Evolutionary conservation across 2,329 filamentous ascomycete genomes (phyloP).

Genomic region (Claviceps arundinis): DNA sequence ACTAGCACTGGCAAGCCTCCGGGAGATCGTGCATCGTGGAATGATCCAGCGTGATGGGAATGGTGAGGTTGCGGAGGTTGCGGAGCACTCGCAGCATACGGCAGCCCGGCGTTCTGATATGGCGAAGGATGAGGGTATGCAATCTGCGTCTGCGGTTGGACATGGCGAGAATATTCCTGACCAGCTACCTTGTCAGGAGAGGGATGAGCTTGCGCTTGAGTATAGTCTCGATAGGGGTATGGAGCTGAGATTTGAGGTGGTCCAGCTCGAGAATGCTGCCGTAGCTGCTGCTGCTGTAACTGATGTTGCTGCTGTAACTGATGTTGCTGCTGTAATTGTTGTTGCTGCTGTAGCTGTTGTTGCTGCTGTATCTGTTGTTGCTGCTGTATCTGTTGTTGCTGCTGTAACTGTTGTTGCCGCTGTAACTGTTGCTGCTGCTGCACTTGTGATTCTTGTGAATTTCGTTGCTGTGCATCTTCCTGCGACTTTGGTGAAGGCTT

Average conservation of each 20-base stretch:
- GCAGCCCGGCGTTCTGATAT: conserved; percentile 22
- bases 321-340: background rate
- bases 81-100: conserved; percentile 30
- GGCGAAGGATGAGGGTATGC: conserved; percentile 26
- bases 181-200: conserved; percentile 34
- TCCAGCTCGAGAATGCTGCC: conserved; percentile 19
- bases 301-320: background rate
- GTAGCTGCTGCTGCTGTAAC: background rate
- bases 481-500: conserved; percentile 19
- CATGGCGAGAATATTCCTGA: conserved; percentile 29
- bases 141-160: conserved; percentile 17
- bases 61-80: conserved; percentile 30
- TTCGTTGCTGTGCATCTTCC: background rate
- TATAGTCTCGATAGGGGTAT: conserved; percentile 39
- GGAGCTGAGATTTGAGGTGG: conserved; percentile 27
- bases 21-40: conserved; percentile 38
- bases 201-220: conserved; percentile 25
- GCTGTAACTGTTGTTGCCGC: background rate
- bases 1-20: conserved; percentile 22
- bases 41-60: conserved; percentile 25
- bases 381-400: background rate
- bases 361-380: background rate
- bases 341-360: background rate
- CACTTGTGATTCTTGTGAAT: background rate
- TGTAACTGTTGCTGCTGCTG: background rate